These are phyloP conservation scores for Boletus rubropictus DNA, from an alignment of 768 basidiomycete species.

Conservation along the genomic window DNA sequence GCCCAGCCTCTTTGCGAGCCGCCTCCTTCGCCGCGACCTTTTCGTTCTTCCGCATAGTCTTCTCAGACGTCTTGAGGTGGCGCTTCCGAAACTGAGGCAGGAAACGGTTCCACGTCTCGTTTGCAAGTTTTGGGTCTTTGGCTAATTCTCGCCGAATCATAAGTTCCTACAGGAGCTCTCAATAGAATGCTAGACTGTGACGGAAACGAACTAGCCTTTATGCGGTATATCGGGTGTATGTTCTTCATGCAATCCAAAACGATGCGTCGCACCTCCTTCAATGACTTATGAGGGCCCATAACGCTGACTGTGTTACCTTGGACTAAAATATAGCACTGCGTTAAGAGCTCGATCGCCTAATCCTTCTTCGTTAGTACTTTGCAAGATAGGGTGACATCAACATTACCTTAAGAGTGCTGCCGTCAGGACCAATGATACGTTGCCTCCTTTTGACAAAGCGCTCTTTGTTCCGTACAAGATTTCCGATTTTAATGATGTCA, in stretches of 20 bases:
- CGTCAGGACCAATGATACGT: slow-evolving; percentile 95
- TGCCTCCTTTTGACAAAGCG: slow-evolving; percentile 94
- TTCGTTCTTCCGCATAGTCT: slow-evolving; percentile 88
- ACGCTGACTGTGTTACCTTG: slow-evolving; percentile 98
- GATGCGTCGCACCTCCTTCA: slow-evolving; percentile 95
- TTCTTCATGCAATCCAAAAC: slow-evolving; percentile 99
- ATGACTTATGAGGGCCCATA: slow-evolving; percentile 92
- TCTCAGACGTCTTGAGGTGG: slow-evolving; percentile 90
- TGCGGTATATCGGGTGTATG: slow-evolving; percentile 97
- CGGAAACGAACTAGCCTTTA: slow-evolving; percentile 57
- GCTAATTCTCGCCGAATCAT: slow-evolving; percentile 98
- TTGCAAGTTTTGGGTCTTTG: slow-evolving; percentile 93
- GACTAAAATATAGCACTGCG: slow-evolving; percentile 94
- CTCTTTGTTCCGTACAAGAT: slow-evolving; percentile 89
- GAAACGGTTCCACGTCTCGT: slow-evolving; percentile 95
- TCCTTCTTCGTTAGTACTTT: slow-evolving; percentile 4
- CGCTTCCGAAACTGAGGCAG: slow-evolving; percentile 91
- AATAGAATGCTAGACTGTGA: neutral
- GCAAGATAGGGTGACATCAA: neutral
- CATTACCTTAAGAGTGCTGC: slow-evolving; percentile 88
- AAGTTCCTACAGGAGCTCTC: slow-evolving; percentile 58
- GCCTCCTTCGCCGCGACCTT: slow-evolving; percentile 52
- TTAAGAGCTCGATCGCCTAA: slow-evolving; percentile 94
- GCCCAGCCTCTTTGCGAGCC: slow-evolving; percentile 61
- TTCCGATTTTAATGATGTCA: slow-evolving; percentile 98